Evolutionary conservation across 2,329 filamentous ascomycete species (phyloP), one percentile per base, ranked within the genome.

Genomic region (Elsinoe australis): DNA sequence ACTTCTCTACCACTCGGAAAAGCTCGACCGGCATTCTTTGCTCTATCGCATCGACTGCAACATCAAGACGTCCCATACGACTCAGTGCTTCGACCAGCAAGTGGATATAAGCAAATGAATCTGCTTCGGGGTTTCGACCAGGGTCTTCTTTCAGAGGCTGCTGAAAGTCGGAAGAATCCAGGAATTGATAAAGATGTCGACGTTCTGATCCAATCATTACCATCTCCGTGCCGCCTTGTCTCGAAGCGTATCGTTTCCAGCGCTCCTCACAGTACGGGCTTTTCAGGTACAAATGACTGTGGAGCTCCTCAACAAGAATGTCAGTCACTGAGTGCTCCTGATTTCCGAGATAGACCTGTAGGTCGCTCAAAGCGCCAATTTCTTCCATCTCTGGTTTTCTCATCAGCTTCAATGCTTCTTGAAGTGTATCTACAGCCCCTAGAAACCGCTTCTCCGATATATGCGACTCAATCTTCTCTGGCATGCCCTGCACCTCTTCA

Each of bases 361-460:
- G 68, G 57, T 98, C 92, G 50, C 79, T 82, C 58, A 98, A 71
- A 5, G 88, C 90, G 1, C 88, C 89, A 55, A 98, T 95, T 28
- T 84, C 82, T 60, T 95, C 89, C 61, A 98, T 77, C 56, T 95
- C 90, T 0, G 88, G 87, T 55, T 83, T 88, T 49, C 87, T 77
- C 58, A 96, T 79, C 61, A 87, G 82, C 46, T 86, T 80, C 51
- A 95, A 71, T 1, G 87, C 90, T 61, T 85, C 87, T 60, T 95
- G 88, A 42, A 98, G 72, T 29, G 95, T 83, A 55, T 95, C 89
- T 36, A 98, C 90, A 2, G 92, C 92, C 3, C 85, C 85, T 54
- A 98, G 66, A 61, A 98, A 98, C 45, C 87, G 80, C 68, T 98
- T 98, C 65, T 96, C 92, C 1, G 89, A 95, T 63, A 98, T 95